Evolutionary conservation across 83 land plant genomes (phyloP).

Genomic region (Picea engelmannii): DNA sequence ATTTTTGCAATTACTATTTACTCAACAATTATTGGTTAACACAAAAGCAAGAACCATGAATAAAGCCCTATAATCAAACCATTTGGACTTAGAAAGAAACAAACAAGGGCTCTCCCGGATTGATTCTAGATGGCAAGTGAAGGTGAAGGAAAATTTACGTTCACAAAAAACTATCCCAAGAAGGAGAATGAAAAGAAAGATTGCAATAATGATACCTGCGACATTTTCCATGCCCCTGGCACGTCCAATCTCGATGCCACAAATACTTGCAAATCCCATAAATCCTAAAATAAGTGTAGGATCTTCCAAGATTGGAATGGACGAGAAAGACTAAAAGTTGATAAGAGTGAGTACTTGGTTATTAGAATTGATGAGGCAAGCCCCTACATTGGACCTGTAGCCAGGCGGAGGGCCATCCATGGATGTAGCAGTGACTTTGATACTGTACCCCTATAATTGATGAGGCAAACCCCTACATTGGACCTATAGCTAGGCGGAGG

Average conservation of each 20-base stretch:
- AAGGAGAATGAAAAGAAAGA: too few relatives aligned
- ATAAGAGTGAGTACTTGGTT: slow-evolving; percentile 18
- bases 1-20: too few relatives aligned
- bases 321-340: background rate
- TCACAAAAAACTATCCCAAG: too few relatives aligned
- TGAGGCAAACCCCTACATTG: slow-evolving; percentile 31
- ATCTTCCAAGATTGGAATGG: too few relatives aligned
- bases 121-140: too few relatives aligned
- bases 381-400: slow-evolving; percentile 33
- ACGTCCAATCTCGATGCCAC: slow-evolving; percentile 85
- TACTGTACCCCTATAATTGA: slow-evolving; percentile 12
- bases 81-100: too few relatives aligned
- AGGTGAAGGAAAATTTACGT: too few relatives aligned
- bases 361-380: slow-evolving; percentile 31
- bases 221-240: slow-evolving; percentile 97
- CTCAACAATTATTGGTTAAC: too few relatives aligned
- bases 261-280: slow-evolving; percentile 61
- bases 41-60: too few relatives aligned
- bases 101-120: too few relatives aligned
- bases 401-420: slow-evolving; percentile 29
- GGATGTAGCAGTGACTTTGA: background rate
- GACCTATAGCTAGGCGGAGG: slow-evolving; percentile 26
- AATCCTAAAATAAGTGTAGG: background rate
- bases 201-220: slow-evolving; percentile 41
- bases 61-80: too few relatives aligned